Percentiles rank a stretch among this genome's conserved stretches.
These are phyloP conservation scores for Mycena latifolia DNA, from an alignment of 768 basidiomycete genomes.

Conservation along the genomic window DNA sequence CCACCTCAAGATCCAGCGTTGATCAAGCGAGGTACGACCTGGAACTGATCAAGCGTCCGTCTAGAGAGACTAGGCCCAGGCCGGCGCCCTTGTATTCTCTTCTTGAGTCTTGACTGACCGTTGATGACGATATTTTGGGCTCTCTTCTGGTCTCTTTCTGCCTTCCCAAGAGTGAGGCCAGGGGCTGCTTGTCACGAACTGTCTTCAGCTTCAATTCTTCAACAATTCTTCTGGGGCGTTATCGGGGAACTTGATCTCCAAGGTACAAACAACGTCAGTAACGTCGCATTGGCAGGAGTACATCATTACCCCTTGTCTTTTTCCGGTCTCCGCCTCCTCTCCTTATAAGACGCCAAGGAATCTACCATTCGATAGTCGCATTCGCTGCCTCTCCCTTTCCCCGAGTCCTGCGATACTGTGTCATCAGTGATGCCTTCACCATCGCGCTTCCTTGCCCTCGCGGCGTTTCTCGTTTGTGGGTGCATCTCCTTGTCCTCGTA, in stretches of 20 bases:
- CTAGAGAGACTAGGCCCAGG: too few species aligned
- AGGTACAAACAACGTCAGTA: too few species aligned
- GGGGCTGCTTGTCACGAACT: background rate
- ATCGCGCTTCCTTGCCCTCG: conserved; percentile 29
- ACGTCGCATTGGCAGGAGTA: conserved; percentile 25
- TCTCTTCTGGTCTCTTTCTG: conserved; percentile 1
- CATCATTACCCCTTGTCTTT: conserved; percentile 12
- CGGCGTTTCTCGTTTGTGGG: conserved; percentile 28
- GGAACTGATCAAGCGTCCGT: too few species aligned
- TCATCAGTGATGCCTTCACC: conserved; percentile 29
- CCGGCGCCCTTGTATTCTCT: conserved; percentile 7
- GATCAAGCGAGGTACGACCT: too few species aligned
- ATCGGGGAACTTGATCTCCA: too few species aligned
- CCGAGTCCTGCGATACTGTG: background rate
- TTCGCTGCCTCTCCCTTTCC: conserved; percentile 1
- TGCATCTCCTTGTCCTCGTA: conserved; percentile 1
- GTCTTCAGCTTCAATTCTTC: too few species aligned
- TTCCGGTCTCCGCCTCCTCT: background rate
- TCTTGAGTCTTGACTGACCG: conserved; percentile 7
- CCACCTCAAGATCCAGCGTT: too few species aligned
- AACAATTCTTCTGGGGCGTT: too few species aligned
- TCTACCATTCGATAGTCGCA: background rate
- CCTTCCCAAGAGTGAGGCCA: conserved; percentile 1
- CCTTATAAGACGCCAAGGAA: conserved; percentile 13
- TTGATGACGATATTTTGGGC: conserved; percentile 13